Conservation (phyloP, 176 grass and related monocot genomes). For the Eleusine coracana region DNA sequence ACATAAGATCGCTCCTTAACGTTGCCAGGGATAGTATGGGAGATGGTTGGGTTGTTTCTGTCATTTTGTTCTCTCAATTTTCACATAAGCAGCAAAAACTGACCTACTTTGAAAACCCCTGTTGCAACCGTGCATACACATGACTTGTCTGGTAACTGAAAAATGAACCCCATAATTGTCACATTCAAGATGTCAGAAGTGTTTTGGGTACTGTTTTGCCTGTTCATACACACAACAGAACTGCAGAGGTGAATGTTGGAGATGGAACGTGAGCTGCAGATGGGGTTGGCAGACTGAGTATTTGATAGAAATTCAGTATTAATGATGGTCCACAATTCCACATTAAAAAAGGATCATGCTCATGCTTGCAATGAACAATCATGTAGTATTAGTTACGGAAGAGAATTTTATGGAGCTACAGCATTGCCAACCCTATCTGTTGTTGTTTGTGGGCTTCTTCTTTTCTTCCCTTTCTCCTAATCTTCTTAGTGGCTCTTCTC, state of each 20-base stretch:
- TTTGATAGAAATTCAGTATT: not conserved
- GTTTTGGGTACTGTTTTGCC: not conserved
- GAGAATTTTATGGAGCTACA: not conserved
- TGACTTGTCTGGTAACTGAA: not conserved
- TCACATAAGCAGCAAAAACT: not conserved
- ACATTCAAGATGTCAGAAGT: not conserved
- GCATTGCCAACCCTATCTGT: not conserved
- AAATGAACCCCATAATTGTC: not conserved
- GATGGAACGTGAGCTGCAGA: not conserved
- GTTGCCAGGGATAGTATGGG: not conserved
- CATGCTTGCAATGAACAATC: not conserved
- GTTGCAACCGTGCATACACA: not conserved
- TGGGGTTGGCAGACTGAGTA: not conserved
- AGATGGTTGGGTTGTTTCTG: not conserved
- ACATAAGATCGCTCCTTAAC: not conserved
- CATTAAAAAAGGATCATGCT: not conserved
- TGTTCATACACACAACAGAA: not conserved
- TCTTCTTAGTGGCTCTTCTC: not conserved
- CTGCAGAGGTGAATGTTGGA: not conserved
- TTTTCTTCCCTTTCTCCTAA: constrained; percentile 14
- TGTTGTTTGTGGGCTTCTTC: not conserved
- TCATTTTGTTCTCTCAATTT: not conserved
- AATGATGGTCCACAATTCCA: not conserved
- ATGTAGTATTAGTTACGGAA: not conserved
- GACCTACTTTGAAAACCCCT: not conserved